Base-by-base conservation (phyloP, 495 filamentous ascomycete genomes). In the Trichocladium antarcticum region DNA sequence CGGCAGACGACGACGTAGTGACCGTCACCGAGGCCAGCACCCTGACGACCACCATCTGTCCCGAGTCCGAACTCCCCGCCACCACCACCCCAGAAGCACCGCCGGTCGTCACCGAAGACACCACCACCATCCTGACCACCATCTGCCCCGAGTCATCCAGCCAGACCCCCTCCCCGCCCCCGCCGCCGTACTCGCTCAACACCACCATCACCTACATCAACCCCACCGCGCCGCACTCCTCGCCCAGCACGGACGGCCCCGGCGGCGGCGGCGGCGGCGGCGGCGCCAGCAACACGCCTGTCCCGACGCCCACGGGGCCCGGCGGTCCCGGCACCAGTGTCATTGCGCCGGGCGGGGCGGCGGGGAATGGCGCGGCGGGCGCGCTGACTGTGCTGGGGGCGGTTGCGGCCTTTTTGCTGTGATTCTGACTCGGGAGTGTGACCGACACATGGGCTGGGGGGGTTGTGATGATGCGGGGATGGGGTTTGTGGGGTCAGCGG, bases 331-430 rank as follows among this genome's bases (percentile, higher is more conserved):
- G n/a, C 17, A 17, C 36, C 3, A 37, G n/a, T 10, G 17, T n/a
- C 15, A 37, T 46, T 1, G 37, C 36, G 0, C 49, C 55, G 2
- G 50, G 51, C 1, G 56, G 31, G 0, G 55, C 49, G 1, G 52
- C 37, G 12, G 29, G 20, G 10, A 50, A 50, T 16, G 19, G 44
- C 22, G 58, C 47, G 12, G 47, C 31, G 28, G 58, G 52, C 0
- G 53, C 42, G 3, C 24, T 60, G 42, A 44, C 38, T 0, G n/a
- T 54, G 3, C 14, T 60, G 1, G 58, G 49, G 4, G 44, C 27
- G 2, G n/a, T 50, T 16, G 56, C 39, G 4, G 52, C 31, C 4
- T 42, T 37, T 8, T 42, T 60, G 14, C 9, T 51, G 35, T 58
- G 37, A 20, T 35, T 38, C n/a, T n/a, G n/a, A n/a, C n/a, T n/a